phyloP scores from a whole-genome alignment of 345 rosid species.

The Citrus unshiu region DNA sequence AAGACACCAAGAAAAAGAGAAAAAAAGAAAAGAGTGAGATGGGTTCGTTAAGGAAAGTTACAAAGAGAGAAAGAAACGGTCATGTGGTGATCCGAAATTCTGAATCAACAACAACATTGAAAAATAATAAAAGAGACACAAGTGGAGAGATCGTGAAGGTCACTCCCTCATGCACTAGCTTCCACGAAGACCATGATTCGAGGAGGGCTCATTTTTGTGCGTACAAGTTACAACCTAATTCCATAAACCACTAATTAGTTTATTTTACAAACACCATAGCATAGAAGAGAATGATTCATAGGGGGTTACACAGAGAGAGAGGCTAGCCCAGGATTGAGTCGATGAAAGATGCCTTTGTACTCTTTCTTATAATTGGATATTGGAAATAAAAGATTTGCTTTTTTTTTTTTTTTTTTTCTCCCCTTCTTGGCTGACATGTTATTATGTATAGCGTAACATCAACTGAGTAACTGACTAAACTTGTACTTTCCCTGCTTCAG shows the following conservation, averaged over 20 bases:
- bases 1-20: conserved; percentile 23
- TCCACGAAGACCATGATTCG: conserved; percentile 35
- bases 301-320: neutral
- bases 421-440: neutral
- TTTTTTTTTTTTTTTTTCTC: neutral
- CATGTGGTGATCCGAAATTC: conserved; percentile 76
- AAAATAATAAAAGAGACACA: conserved; percentile 9
- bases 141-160: conserved; percentile 38
- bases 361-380: conserved; percentile 4
- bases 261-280: too few relatives aligned
- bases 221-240: neutral
- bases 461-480: neutral
- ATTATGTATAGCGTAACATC: too few relatives aligned
- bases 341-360: conserved; percentile 7
- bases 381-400: neutral
- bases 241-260: too few relatives aligned
- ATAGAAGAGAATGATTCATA: neutral
- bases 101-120: neutral
- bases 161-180: conserved; percentile 20
- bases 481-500: neutral
- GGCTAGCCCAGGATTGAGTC: conserved; percentile 11
- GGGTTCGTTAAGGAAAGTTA: conserved; percentile 29
- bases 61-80: conserved; percentile 44
- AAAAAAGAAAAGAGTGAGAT: conserved; percentile 16
- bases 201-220: neutral